phyloP scores from a whole-genome alignment of 2,329 filamentous ascomycete species.

The Clarireedia hainanense region DNA sequence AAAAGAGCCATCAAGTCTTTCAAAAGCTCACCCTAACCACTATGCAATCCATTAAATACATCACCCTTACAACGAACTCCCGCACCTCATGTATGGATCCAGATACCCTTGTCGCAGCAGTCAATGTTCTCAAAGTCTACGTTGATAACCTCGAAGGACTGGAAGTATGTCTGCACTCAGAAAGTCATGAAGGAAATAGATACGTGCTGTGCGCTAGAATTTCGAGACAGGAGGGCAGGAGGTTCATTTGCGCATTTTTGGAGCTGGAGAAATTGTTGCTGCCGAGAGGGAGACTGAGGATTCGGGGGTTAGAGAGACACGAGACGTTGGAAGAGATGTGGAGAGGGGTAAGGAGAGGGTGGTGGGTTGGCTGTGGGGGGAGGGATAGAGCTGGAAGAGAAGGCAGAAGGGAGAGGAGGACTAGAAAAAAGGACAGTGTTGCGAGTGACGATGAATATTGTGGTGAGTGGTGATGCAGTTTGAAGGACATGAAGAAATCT shows the following conservation, averaged over 20 bases:
- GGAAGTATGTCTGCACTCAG: neutral
- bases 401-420: neutral
- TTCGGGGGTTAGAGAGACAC: neutral
- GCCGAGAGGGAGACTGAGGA: neutral
- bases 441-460: too few species aligned
- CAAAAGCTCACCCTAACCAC: neutral
- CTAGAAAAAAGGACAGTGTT: neutral
- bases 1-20: neutral
- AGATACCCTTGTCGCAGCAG: slow-evolving; percentile 4
- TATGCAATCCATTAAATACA: neutral
- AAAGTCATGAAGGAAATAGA: neutral
- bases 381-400: neutral
- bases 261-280: neutral
- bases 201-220: neutral
- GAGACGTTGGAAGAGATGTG: slow-evolving; percentile 2
- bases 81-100: neutral
- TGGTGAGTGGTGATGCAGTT: too few species aligned
- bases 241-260: neutral
- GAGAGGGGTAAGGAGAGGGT: slow-evolving; percentile 3
- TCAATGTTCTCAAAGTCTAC: slow-evolving; percentile 2
- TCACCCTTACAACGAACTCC: neutral
- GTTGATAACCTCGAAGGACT: neutral
- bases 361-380: neutral
- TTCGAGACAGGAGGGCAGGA: neutral
- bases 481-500: too few species aligned